Evolutionary conservation across 1,284 basidiomycete species (phyloP), one percentile per base, ranked within the genome.

Genomic region (Neonothopanus nambi): DNA sequence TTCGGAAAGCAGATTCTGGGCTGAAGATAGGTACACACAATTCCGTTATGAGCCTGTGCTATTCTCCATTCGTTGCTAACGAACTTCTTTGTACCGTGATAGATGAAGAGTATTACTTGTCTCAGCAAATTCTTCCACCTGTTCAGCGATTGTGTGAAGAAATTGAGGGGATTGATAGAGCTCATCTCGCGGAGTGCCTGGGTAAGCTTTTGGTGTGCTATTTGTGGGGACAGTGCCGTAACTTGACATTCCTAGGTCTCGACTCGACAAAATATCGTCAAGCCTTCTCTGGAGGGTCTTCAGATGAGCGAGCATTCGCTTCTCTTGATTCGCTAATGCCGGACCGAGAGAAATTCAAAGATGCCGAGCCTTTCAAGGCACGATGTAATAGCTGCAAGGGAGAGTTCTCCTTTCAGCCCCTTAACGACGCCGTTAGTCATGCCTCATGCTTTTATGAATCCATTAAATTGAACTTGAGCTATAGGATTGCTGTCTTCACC

Each of bases 111-210:
- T 85, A 92, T 69, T 99, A 99, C 70, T 77, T 99, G 20, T 84
- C 91, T 9, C 82, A 92, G 18, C 97, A 99, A 70, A 84, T 99
- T 38, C 77, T 99, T 11, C 96, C 96, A 3, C 95, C 97, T 0
- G 87, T 99, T 48, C 92, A 98, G 65, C 87, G 97, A 65, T 73
- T 99, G 54, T 99, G 96, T 66, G 97, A 98, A 53, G 89, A 90
- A 5, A 98, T 99, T 54, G 93, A 98, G 64, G 96, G 96, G 7
- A 98, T 95, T 0, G 96, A 99, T 64, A 82, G 92, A 30, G 77
- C 93, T 8, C 80, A 96, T 26, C 73, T 99, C 13, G 97, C 97
- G 1, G 93, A 98, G 72, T 98, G 95, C 66, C 82, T 99, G 6
- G 96, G 95, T 89, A 63, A 53, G 82, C 70, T 28, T 40, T 36